These are phyloP conservation scores for Tetraselmis striata DNA, from an alignment of 139 green algal genomes.

Conservation along the genomic window DNA sequence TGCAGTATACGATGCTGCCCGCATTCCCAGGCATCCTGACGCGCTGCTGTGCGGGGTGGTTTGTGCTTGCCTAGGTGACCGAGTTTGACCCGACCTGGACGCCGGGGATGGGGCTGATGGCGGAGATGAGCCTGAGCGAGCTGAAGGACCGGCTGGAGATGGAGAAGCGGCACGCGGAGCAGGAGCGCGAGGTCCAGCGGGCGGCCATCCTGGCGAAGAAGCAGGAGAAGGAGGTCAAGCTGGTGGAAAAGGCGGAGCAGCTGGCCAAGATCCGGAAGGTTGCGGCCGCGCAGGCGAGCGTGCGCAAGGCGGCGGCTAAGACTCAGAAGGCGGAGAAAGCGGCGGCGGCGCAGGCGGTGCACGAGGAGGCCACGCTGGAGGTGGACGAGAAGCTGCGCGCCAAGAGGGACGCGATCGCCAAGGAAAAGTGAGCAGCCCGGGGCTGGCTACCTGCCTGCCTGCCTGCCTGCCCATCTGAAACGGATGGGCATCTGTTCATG, in stretches of 20 bases:
- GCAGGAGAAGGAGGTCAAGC: constrained; percentile 36
- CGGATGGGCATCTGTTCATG: too few species aligned
- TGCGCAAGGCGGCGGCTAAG: constrained; percentile 14
- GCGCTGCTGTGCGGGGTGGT: too few species aligned
- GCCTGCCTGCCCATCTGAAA: too few species aligned
- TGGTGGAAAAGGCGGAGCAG: constrained; percentile 37
- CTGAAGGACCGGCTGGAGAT: constrained; percentile 44
- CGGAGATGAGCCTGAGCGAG: constrained; percentile 62
- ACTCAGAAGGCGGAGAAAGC: background rate
- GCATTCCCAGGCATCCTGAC: too few species aligned
- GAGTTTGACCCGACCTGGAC: constrained; percentile 48
- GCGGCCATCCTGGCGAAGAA: constrained; percentile 35
- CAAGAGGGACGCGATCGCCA: constrained; percentile 31
- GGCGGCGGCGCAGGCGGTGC: constrained; percentile 10
- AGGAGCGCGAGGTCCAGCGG: constrained; percentile 31
- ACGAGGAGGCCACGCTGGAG: constrained; percentile 32
- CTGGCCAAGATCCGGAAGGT: constrained; percentile 38
- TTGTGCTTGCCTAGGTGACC: background rate
- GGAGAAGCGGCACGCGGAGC: constrained; percentile 38
- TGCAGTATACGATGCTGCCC: too few species aligned
- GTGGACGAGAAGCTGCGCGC: constrained; percentile 38
- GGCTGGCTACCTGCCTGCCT: too few species aligned
- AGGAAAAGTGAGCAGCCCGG: constrained; percentile 20
- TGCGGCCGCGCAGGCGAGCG: constrained; percentile 12
- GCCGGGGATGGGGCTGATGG: constrained; percentile 21